These are phyloP conservation scores for Allomyces macrogynus DNA, from an alignment of 192 early-diverging fungal genomes.

Conservation along the genomic window DNA sequence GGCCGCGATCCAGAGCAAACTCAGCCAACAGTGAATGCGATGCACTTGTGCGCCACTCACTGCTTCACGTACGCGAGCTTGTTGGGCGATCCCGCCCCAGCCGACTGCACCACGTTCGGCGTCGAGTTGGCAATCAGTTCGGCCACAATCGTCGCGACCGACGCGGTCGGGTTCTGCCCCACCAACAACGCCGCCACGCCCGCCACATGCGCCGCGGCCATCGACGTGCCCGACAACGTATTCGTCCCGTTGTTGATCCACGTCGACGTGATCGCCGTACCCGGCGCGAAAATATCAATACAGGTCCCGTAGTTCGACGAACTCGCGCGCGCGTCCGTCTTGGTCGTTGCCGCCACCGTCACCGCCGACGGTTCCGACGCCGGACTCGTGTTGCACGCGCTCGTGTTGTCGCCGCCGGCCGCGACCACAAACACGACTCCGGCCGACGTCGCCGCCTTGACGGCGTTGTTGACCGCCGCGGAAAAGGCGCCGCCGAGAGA, in stretches of 20 bases:
- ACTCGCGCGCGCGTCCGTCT: conserved; percentile 30
- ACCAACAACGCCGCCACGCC: conserved; percentile 17
- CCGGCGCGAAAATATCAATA: conserved; percentile 30
- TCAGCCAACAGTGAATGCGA: no score
- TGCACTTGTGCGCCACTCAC: no score
- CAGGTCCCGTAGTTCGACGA: conserved; percentile 60
- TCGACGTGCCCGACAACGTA: conserved; percentile 62
- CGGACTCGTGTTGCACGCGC: conserved; percentile 78
- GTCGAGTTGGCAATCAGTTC: background rate
- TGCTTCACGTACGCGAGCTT: background rate
- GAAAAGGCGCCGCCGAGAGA: conserved; percentile 10
- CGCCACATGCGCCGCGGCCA: conserved; percentile 63
- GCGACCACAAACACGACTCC: conserved; percentile 87
- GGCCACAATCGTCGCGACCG: background rate
- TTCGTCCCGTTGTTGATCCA: conserved; percentile 34
- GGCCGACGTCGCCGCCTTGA: conserved; percentile 34
- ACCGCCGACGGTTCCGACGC: conserved; percentile 40
- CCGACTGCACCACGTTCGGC: background rate
- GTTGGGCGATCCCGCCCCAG: background rate
- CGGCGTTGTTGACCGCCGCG: conserved; percentile 8
- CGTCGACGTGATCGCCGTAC: conserved; percentile 30
- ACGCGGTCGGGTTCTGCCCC: no score
- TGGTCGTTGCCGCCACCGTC: conserved; percentile 47
- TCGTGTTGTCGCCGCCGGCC: conserved; percentile 81
- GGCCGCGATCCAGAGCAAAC: no score